Conservation (phyloP, 2,329 filamentous ascomycete genomes). For the Trichoderma koningiopsis region DNA sequence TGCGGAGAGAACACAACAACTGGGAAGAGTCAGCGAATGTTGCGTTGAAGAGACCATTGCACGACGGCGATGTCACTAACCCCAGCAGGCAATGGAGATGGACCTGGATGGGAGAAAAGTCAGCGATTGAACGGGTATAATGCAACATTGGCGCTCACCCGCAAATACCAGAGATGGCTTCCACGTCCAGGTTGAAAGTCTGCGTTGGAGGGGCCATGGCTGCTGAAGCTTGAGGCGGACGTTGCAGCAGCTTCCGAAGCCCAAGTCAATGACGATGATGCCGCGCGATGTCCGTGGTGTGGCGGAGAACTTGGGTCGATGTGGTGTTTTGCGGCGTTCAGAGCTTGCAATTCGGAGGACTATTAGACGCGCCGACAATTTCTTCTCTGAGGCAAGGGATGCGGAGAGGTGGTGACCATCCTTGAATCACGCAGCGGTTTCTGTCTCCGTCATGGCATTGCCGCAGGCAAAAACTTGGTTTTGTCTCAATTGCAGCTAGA, state of each 20-base stretch:
- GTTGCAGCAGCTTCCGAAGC: not conserved
- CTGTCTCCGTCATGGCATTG: not conserved
- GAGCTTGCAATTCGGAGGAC: not conserved
- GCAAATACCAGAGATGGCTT: slow-evolving; percentile 89
- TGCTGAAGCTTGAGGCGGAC: not conserved
- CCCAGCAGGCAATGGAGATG: slow-evolving; percentile 94
- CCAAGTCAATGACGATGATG: slow-evolving; percentile 11
- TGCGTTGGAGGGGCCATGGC: slow-evolving; percentile 58
- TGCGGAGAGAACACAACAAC: slow-evolving; percentile 97
- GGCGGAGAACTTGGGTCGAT: not conserved
- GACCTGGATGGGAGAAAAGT: slow-evolving; percentile 58
- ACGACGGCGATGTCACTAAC: slow-evolving; percentile 33
- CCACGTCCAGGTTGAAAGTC: slow-evolving; percentile 75
- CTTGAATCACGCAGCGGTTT: slow-evolving; percentile 1
- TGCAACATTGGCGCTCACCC: slow-evolving; percentile 56
- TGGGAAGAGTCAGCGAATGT: slow-evolving; percentile 28
- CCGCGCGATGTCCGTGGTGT: slow-evolving; percentile 2
- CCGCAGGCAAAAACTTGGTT: not conserved
- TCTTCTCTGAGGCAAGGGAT: slow-evolving; percentile 1
- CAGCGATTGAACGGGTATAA: not conserved
- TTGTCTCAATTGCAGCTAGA: slow-evolving; percentile 5
- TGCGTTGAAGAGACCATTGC: not conserved
- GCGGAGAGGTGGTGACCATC: not conserved
- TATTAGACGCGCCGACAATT: not conserved
- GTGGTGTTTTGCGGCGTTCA: not conserved